A percentile compares a stretch with the other conserved stretches of the same genome.
These are phyloP conservation scores for Pseudozyma tsukubaensis DNA, from an alignment of 1,284 basidiomycete genomes.

Conservation along the genomic window DNA sequence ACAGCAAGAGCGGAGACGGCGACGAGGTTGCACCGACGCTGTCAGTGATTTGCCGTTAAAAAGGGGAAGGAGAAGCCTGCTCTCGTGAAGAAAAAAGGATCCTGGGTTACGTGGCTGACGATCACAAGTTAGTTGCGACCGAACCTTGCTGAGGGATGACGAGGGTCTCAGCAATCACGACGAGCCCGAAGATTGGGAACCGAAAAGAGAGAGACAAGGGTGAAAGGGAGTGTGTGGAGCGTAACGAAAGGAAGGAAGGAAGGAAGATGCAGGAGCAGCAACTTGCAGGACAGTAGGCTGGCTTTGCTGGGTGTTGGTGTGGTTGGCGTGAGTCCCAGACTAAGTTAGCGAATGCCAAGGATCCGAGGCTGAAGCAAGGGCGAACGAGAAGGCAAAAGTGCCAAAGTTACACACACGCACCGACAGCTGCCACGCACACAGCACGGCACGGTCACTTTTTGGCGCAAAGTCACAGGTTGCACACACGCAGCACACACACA, in stretches of 20 bases:
- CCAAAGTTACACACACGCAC: too few relatives aligned
- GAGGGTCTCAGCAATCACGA: slow-evolving; percentile 13
- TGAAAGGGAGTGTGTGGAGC: slow-evolving; percentile 4
- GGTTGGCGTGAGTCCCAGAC: too few relatives aligned
- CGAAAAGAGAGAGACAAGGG: slow-evolving; percentile 18
- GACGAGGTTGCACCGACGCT: slow-evolving; percentile 6
- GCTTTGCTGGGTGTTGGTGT: background rate
- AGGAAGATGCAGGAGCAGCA: background rate
- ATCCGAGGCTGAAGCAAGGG: too few relatives aligned
- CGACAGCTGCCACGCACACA: too few relatives aligned
- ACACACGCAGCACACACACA: too few relatives aligned
- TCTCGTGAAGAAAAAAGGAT: slow-evolving; percentile 14
- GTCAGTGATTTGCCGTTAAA: slow-evolving; percentile 3
- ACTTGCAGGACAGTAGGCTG: background rate
- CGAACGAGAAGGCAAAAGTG: too few relatives aligned
- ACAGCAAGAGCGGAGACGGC: too few relatives aligned
- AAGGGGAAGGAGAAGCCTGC: slow-evolving; percentile 35
- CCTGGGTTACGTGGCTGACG: background rate
- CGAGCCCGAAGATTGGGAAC: slow-evolving; percentile 17
- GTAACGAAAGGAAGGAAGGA: slow-evolving; percentile 9
- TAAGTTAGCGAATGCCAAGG: too few relatives aligned
- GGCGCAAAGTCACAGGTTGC: too few relatives aligned
- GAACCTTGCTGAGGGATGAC: slow-evolving; percentile 11
- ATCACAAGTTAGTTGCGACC: slow-evolving; percentile 5
- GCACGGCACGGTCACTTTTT: too few relatives aligned